Conservation (phyloP, 1,284 basidiomycete species). For the Pterulicium gracile region DNA sequence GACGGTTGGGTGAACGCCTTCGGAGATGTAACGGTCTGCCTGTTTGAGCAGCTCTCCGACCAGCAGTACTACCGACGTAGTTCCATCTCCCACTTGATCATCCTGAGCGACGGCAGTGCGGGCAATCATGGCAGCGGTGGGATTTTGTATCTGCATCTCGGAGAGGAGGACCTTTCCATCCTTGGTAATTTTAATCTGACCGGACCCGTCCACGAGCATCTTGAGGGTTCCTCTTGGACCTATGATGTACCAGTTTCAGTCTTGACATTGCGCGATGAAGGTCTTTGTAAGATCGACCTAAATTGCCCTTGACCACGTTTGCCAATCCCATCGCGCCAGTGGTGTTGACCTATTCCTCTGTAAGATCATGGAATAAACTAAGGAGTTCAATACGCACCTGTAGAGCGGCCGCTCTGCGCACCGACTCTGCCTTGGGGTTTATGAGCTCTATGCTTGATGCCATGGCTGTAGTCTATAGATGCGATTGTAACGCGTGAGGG, state of each 20-base stretch:
- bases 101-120: slow-evolving; percentile 97
- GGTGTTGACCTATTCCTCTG: slow-evolving; percentile 60
- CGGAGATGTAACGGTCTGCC: slow-evolving; percentile 94
- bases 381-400: slow-evolving; percentile 53
- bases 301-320: slow-evolving; percentile 93
- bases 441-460: slow-evolving; percentile 84
- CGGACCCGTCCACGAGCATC: slow-evolving; percentile 99
- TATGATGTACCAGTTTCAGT: slow-evolving; percentile 25
- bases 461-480: too few relatives aligned
- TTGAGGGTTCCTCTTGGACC: slow-evolving; percentile 95
- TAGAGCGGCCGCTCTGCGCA: slow-evolving; percentile 84
- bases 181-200: slow-evolving; percentile 99
- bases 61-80: slow-evolving; percentile 93
- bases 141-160: slow-evolving; percentile 99
- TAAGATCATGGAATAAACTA: slow-evolving; percentile 11
- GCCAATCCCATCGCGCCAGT: slow-evolving; percentile 96
- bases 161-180: slow-evolving; percentile 98
- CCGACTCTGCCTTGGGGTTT: slow-evolving; percentile 93
- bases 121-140: slow-evolving; percentile 98
- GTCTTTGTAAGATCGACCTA: slow-evolving; percentile 44
- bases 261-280: slow-evolving; percentile 8
- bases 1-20: slow-evolving; percentile 97
- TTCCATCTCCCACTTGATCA: slow-evolving; percentile 98
- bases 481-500: too few relatives aligned
- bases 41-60: slow-evolving; percentile 98